Conservation (phyloP, 2,329 filamentous ascomycete genomes). For the Cyphellophora europaea region DNA sequence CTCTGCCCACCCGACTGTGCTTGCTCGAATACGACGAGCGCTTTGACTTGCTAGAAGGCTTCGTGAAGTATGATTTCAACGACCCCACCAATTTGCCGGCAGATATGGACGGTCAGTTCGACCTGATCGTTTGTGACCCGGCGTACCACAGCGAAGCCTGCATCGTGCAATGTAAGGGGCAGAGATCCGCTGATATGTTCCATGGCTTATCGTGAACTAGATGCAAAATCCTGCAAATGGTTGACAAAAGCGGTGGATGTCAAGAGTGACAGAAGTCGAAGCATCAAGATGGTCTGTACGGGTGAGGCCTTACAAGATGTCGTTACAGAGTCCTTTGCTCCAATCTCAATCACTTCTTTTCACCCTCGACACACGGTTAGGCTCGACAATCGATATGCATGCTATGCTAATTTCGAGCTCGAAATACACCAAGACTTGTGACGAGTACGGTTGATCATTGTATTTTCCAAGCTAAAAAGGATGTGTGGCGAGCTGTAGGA, state of each 20-base stretch:
- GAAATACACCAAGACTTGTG: too few relatives aligned
- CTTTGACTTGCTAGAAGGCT: slow-evolving; percentile 66
- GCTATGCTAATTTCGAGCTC: slow-evolving; percentile 70
- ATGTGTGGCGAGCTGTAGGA: too few relatives aligned
- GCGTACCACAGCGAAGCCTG: slow-evolving; percentile 74
- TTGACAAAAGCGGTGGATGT: neutral
- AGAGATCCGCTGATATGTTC: slow-evolving; percentile 2
- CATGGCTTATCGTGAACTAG: slow-evolving; percentile 2
- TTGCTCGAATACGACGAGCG: slow-evolving; percentile 67
- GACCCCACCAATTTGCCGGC: slow-evolving; percentile 40
- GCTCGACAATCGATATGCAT: slow-evolving; percentile 71
- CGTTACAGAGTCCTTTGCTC: slow-evolving; percentile 59
- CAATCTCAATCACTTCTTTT: slow-evolving; percentile 57
- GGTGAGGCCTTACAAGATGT: slow-evolving; percentile 65
- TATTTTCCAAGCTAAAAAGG: too few relatives aligned
- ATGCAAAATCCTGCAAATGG: neutral
- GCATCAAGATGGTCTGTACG: slow-evolving; percentile 63
- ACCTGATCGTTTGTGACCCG: slow-evolving; percentile 66
- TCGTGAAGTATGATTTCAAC: slow-evolving; percentile 65
- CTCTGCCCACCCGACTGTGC: slow-evolving; percentile 45
- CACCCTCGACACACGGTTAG: slow-evolving; percentile 61
- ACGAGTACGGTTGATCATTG: too few relatives aligned
- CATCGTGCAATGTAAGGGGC: slow-evolving; percentile 59
- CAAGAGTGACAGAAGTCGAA: slow-evolving; percentile 49
- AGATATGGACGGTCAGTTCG: slow-evolving; percentile 53